A percentile compares a stretch with the other conserved stretches of the same genome.
Evolutionary conservation across 2,329 filamentous ascomycete genomes (phyloP).

Genomic region (Aspergillus clavatus): DNA sequence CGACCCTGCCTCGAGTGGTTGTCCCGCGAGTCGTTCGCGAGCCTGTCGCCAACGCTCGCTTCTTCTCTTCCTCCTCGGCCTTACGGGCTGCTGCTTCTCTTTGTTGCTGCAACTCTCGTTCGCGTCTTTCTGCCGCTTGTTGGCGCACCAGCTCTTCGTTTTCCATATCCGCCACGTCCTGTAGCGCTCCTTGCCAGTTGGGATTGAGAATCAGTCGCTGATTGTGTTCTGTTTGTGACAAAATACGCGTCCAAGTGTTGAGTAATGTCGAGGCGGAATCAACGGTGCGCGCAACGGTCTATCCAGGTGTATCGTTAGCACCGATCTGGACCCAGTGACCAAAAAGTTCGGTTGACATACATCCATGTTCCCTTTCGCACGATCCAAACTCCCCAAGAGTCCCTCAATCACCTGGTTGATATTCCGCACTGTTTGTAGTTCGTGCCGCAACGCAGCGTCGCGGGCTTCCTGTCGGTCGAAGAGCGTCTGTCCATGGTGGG

Average conservation of each 20-base stretch:
- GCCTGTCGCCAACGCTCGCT: constrained; percentile 31
- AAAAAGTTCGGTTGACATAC: constrained; percentile 25
- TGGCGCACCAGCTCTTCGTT: constrained; percentile 69
- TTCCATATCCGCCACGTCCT: constrained; percentile 83
- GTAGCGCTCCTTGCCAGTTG: constrained; percentile 80
- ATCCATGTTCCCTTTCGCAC: constrained; percentile 48
- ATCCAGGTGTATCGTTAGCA: not conserved
- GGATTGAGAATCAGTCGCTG: constrained; percentile 86
- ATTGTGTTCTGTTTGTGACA: constrained; percentile 96
- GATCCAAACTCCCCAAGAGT: constrained; percentile 42
- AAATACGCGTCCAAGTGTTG: constrained; percentile 91
- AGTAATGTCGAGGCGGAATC: constrained; percentile 82
- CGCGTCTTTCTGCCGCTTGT: constrained; percentile 71
- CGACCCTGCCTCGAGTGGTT: constrained; percentile 30
- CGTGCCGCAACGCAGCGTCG: constrained; percentile 68
- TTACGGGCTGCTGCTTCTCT: constrained; percentile 61
- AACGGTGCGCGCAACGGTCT: constrained; percentile 83
- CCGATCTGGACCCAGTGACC: not conserved
- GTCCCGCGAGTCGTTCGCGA: constrained; percentile 29
- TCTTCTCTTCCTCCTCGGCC: constrained; percentile 47
- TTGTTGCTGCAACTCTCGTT: constrained; percentile 71
- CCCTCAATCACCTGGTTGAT: constrained; percentile 83
- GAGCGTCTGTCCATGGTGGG: constrained; percentile 48
- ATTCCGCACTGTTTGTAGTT: constrained; percentile 75
- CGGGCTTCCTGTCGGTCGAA: constrained; percentile 64